A percentile compares a stretch with the other conserved stretches of the same genome.
Evolutionary conservation across 2,329 filamentous ascomycete species (phyloP).

Genomic region (Aspergillus jensenii): DNA sequence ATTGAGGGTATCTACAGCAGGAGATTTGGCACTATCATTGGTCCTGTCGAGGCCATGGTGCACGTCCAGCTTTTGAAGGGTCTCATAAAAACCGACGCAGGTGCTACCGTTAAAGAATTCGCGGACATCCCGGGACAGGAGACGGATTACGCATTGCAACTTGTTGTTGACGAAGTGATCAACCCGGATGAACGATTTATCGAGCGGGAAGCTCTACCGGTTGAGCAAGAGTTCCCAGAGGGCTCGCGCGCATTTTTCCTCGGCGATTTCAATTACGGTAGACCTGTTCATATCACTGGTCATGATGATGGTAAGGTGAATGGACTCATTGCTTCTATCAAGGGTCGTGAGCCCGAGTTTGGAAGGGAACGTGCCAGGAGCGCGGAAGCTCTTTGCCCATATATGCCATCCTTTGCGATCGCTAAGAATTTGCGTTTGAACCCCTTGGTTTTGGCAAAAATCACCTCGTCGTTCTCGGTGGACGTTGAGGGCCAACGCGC

Average conservation of each 20-base stretch:
- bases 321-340: constrained; percentile 72
- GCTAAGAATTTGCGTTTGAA: constrained; percentile 79
- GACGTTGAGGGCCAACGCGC: constrained; percentile 77
- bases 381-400: constrained; percentile 70
- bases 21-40: constrained; percentile 82
- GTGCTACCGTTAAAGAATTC: constrained; percentile 90
- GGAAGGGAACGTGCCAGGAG: constrained; percentile 69
- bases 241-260: constrained; percentile 87
- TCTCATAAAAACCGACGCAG: constrained; percentile 83
- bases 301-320: constrained; percentile 75
- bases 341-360: constrained; percentile 77
- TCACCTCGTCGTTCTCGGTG: constrained; percentile 91
- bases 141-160: constrained; percentile 86
- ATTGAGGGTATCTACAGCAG: constrained; percentile 90
- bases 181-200: constrained; percentile 93
- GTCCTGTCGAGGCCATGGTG: constrained; percentile 81
- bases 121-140: constrained; percentile 81
- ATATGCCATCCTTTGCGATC: constrained; percentile 85
- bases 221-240: constrained; percentile 87
- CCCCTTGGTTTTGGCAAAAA: constrained; percentile 86
- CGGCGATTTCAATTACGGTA: constrained; percentile 88
- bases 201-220: constrained; percentile 80
- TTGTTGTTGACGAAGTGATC: constrained; percentile 83
- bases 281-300: constrained; percentile 77
- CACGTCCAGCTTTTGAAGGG: constrained; percentile 94